Base-by-base conservation (phyloP, 2,329 filamentous ascomycete species). In the Colletotrichum lini region DNA sequence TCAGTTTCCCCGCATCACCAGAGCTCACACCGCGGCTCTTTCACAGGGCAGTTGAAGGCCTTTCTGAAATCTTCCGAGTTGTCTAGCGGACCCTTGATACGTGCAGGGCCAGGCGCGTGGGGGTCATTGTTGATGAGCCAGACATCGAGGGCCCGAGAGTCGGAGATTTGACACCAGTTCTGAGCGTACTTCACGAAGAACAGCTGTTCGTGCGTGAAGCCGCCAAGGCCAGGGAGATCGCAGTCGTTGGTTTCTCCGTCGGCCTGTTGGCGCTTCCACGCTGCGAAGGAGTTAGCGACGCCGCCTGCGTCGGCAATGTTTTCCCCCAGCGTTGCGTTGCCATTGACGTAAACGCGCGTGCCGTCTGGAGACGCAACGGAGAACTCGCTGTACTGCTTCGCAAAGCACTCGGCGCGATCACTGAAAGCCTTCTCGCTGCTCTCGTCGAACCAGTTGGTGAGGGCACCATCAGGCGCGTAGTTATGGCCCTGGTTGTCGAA, bases 241-340 rank as follows among this genome's bases (percentile, higher is more conserved):
- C 26, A 53, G 38, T 70, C 78, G 75, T 84, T 75, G 67, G 87
- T 86, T 0, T 86, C 82, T n/a, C 83, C 84, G 38, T 85, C 80
- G 2, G 82, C 79, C 52, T 88, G 85, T 13, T 85, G 85, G 73
- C 86, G 87, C 77, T 90, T 87, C 91, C 92, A 94, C 0, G 91
- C 91, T 18, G 86, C 82, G 76, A 89, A 93, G 1, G 90, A 84
- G 0, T 90, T 88, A 7, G 86, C 84, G 0, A 93, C 77, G n/a
- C 92, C 92, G n/a, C 91, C 91, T 0, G 91, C 89, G 78, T 94
- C 92, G 1, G 91, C 91, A 75, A 94, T 91, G 77, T 93, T 93
- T 81, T 94, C 92, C 23, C 88, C 89, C 1, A 93, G 81, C 0
- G 91, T 93, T 18, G 89, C 81, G 35, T 82, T 82, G 12, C 91